Base-by-base conservation (phyloP, 306 rosid genomes). In the Inga oerstediana region DNA sequence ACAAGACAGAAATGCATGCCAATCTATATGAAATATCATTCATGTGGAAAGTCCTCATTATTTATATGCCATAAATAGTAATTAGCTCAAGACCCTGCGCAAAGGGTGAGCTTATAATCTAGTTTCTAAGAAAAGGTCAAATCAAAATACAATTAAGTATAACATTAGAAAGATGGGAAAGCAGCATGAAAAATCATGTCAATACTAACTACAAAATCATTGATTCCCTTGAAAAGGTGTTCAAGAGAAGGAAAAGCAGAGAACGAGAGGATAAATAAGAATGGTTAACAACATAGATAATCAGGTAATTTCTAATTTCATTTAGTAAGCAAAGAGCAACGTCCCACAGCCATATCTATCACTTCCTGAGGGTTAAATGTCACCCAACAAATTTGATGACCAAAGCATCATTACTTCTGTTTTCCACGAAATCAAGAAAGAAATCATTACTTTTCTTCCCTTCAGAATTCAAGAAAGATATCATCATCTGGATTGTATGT, bases 401-500 rank as follows among this genome's bases (percentile, higher is more conserved):
- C 62, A 17, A 44, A 71, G 49, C 71, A 46, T 19, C 45, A 59
- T 32, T 44, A 19, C 64, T 8, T 58, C 30, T 7, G 32, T 58
- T n/a, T 10, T 58, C 65, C 30, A 58, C 20, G 30, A 58, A 58
- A 58, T 22, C 30, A n/a, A 6, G 27, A 56, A 56, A 56, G 27
- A 20, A 56, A 17, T 7, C 10, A 56, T 19, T 17, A 56, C 62
- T 20, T 56, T 79, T 75, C 56, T 67, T 49, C 27, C 61, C 52
- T 51, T 48, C 56, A 56, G 19, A 83, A 19, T 35, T 24, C 27
- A 24, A 24, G 27, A 24, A 24, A 24, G 27, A 24, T 65, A 66
- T 78, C 83, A 51, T 58, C 69, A 20, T 83, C 88, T 8, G 92
- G 92, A 22, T 89, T 87, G 70, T 95, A 93, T 37, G 85, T 88